Percentiles rank a stretch among this genome's conserved stretches.
Conservation (phyloP, 169 alveolate species). For the Perkinsus chesapeaki region DNA sequence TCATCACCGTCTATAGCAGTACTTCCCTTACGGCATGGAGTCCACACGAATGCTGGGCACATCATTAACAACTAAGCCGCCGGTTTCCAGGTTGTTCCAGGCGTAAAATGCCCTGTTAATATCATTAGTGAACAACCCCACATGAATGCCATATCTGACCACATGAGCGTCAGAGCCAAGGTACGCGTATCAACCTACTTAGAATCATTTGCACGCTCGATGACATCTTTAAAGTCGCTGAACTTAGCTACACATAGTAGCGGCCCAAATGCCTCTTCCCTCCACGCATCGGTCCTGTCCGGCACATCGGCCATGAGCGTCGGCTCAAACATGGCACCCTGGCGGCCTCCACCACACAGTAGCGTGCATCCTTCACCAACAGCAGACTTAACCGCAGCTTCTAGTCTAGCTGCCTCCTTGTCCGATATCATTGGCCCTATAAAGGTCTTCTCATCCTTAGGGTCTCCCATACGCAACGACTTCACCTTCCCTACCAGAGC, state of each 20-base stretch:
- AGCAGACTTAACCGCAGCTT: not conserved
- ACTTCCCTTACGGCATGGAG: not conserved
- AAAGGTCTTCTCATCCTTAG: not conserved
- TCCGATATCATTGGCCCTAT: slow-evolving; percentile 2
- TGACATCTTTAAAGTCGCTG: not conserved
- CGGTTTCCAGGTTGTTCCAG: not conserved
- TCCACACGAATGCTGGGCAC: not conserved
- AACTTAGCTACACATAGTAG: not conserved
- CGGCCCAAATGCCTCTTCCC: slow-evolving; percentile 10
- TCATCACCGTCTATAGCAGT: no score
- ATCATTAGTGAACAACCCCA: not conserved
- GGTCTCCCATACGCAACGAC: not conserved
- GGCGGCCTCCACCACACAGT: not conserved
- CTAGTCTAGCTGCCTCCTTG: not conserved
- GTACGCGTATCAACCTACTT: not conserved
- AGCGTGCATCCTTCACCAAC: not conserved
- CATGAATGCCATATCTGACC: not conserved
- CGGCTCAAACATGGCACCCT: not conserved
- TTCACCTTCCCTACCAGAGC: not conserved
- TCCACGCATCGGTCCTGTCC: not conserved
- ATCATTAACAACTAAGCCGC: not conserved
- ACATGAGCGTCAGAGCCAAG: not conserved
- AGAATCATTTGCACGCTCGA: not conserved
- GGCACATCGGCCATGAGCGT: slow-evolving; percentile 6
- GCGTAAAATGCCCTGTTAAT: not conserved